Evolutionary conservation across 345 rosid genomes (phyloP), one percentile per base, ranked within the genome.

Genomic region (Brassica incana): DNA sequence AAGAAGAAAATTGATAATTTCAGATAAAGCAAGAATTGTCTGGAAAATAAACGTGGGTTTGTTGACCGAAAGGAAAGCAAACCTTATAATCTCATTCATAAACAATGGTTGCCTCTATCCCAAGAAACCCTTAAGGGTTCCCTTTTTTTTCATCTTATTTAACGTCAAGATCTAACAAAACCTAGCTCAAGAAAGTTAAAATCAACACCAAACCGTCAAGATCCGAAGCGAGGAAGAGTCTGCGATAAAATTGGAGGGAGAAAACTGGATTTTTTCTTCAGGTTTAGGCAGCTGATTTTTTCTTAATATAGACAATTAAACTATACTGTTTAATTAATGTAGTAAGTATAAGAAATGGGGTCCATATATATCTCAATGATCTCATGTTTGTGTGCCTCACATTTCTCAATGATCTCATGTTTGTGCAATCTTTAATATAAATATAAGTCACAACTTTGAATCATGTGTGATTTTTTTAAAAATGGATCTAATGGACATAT

Each of bases 311-410:
- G 83, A 70, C 63, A 75, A 70, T 40, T 63, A 36, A 79, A 79
- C 75, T 50, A 50, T 74, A 61, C 45, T 79, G 18, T 52, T 36
- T 12, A 0, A 15, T 9, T 32, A 8, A 59, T 67, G 38, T 10
- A 40, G 35, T 36, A 14, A 27, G 25, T 70, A 80, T 70, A n/a
- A 58, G 32, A 74, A 65, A 68, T 75, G 83, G 76, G 40, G 33
- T 54, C 61, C 75, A 50, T 48, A 45, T 16, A 74, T 74, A 63
- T 69, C 75, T 80, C 56, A 73, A 43, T 59, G 56, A 14, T 59
- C 30, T 40, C 78, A 74, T 79, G 78, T 79, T 74, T 62, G 78
- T 79, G 78, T 74, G 52, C 79, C 79, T 80, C 83, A 75, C 76
- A 69, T 80, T 27, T 80, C 38, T 74, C 71, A 61, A 30, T 67